A percentile compares a stretch with the other conserved stretches of the same genome.
Conservation (phyloP, 1,284 basidiomycete species). For the Irpex sp. region DNA sequence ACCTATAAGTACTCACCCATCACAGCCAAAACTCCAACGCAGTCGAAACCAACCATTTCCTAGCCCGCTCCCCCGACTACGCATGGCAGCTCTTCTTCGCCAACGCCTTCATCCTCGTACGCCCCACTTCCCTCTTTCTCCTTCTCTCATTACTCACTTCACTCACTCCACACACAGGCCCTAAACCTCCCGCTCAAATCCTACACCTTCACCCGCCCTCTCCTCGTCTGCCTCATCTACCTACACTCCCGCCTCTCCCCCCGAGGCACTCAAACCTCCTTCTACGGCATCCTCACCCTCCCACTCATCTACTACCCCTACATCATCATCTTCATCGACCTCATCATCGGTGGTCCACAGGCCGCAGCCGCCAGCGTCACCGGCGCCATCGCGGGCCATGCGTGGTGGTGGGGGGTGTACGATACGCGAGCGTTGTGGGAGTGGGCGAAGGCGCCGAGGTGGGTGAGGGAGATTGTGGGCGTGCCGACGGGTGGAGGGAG, state of each 20-base stretch:
- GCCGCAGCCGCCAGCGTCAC: slow-evolving; percentile 58
- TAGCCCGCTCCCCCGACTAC: slow-evolving; percentile 61
- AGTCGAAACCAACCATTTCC: slow-evolving; percentile 58
- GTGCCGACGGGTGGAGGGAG: slow-evolving; percentile 15
- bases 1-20: background rate
- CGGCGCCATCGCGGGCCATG: slow-evolving; percentile 73
- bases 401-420: slow-evolving; percentile 76
- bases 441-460: slow-evolving; percentile 35
- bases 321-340: slow-evolving; percentile 68
- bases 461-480: slow-evolving; percentile 32
- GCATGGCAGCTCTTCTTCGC: slow-evolving; percentile 72
- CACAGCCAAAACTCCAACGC: slow-evolving; percentile 59
- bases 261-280: slow-evolving; percentile 58
- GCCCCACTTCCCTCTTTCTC: slow-evolving; percentile 18
- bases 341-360: slow-evolving; percentile 59
- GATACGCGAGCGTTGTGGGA: slow-evolving; percentile 23
- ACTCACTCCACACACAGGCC: slow-evolving; percentile 27
- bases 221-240: slow-evolving; percentile 70
- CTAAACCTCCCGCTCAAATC: slow-evolving; percentile 66
- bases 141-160: background rate
- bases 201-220: slow-evolving; percentile 58
- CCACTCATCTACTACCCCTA: slow-evolving; percentile 77
- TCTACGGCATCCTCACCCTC: slow-evolving; percentile 73
- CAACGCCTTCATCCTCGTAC: slow-evolving; percentile 54
- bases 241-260: slow-evolving; percentile 67